Base-by-base conservation (phyloP, 2,329 filamentous ascomycete genomes). In the Rhinocladiella mackenziei region DNA sequence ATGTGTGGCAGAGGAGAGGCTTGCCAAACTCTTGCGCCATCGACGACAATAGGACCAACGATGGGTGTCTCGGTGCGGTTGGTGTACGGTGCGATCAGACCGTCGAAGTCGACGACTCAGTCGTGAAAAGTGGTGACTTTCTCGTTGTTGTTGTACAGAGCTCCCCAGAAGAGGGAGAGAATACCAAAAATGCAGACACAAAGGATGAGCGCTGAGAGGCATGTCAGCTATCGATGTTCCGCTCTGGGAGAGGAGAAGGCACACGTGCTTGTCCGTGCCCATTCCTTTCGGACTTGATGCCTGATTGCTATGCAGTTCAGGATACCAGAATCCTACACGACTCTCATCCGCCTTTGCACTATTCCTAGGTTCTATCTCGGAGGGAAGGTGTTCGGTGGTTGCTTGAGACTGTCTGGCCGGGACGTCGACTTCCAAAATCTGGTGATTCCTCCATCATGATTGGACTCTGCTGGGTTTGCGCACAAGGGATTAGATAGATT, bases 71-170 rank as follows among this genome's bases (percentile, higher is more conserved):
- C 65, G 3, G 65, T 62, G 10, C 28, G 22, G n/a, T 36, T 22
- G 25, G 65, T 67, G 51, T 76, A 80, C 1, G 77, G 77, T 1
- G 73, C 65, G 2, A 69, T 58, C 33, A 70, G 68, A 3, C 74
- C 75, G 57, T 84, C 80, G 51, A 83, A 81, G 58, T 83, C 77
- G 19, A 84, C 79, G 2, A 83, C 72, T 48, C 76, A 73, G 6
- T 84, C 67, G 2, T 66, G 68, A 5, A 83, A 60, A 0, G 64
- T 61, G 2, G 62, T 64, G 13, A 74, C 62, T 39, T 76, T 78
- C 32, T 65, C 54, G 8, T 78, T 66, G 0, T 75, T 67, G 10
- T 68, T 56, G 56, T 68, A 77, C 14, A 83, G 72, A 0, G 74
- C 72, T 0, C 65, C 78, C 79, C 79, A 84, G 62, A 78, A 83